phyloP scores from a whole-genome alignment of 176 grass and related monocot species.

The Carex cristatella region DNA sequence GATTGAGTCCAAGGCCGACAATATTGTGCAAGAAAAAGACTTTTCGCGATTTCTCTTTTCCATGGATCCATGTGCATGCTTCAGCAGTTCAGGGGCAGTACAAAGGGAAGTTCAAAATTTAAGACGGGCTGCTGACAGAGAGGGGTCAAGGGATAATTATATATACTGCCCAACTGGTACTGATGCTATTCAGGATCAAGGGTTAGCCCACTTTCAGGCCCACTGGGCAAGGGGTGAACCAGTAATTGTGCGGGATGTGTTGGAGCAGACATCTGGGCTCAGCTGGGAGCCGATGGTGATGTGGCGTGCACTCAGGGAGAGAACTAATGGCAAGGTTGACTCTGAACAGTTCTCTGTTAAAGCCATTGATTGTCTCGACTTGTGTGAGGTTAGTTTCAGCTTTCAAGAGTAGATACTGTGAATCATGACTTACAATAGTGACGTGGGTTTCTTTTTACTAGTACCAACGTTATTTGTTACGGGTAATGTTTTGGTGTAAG shows the following conservation, averaged over 20 bases:
- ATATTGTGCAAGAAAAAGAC: slow-evolving; percentile 19
- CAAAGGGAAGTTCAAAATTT: slow-evolving; percentile 15
- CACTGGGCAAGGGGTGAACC: slow-evolving; percentile 81
- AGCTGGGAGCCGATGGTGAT: slow-evolving; percentile 94
- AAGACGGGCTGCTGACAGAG: slow-evolving; percentile 39
- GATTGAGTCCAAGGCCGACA: slow-evolving; percentile 40
- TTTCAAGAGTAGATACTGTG: slow-evolving; percentile 7
- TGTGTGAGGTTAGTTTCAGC: slow-evolving; percentile 51
- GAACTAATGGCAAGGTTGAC: slow-evolving; percentile 25
- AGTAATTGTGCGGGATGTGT: slow-evolving; percentile 58
- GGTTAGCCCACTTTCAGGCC: slow-evolving; percentile 56
- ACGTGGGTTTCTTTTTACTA: background rate
- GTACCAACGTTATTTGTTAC: background rate
- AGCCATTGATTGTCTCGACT: slow-evolving; percentile 73
- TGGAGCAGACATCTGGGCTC: slow-evolving; percentile 54
- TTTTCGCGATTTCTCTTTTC: background rate
- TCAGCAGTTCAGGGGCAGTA: slow-evolving; percentile 23
- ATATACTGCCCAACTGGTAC: slow-evolving; percentile 55
- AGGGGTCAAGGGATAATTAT: slow-evolving; percentile 51
- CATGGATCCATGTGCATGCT: background rate
- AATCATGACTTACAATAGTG: background rate
- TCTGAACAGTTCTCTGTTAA: slow-evolving; percentile 43
- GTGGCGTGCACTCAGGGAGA: slow-evolving; percentile 85
- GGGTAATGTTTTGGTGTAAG: background rate
- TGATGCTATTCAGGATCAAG: slow-evolving; percentile 29